Evolutionary conservation across 2,329 filamentous ascomycete genomes (phyloP), one percentile per base, ranked within the genome.

Genomic region (Microthyrium microscopicum): DNA sequence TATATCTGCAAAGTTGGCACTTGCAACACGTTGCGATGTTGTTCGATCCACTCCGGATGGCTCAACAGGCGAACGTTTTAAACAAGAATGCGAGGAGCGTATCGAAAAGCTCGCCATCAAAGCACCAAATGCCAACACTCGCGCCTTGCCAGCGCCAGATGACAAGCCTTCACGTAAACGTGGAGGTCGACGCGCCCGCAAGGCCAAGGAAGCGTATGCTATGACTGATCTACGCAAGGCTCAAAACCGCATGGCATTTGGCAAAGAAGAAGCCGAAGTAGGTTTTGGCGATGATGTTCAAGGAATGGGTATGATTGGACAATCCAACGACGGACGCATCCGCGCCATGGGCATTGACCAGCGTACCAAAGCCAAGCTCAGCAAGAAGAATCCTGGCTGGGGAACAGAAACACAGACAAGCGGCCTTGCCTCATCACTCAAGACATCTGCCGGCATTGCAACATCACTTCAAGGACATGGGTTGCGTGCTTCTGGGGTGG

Each of bases 181-280:
- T 42, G 89, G 89, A 54, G 89, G 89, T 33, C 68, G 87, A 35
- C 68, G 84, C 42, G 89, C 85, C 9, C 67, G 89, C 37, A 93
- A 93, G 55, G 87, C 87, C 39, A 98, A 98, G 66, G 89, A 93
- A 55, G 85, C 87, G 4, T 82, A 82, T 5, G 87, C 89, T 39
- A 92, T 94, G 83, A 98, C 89, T 0, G 89, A 98, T 35, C 63
- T 98, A 20, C 76, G 85, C 42, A 94, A 95, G 55, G 84, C 84
- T 4, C 89, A 95, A 57, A 98, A 98, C 58, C 73, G 89, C 34
- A 77, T 98, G 70, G 83, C 77, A 0, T 98, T 98, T 49, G 85
- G 85, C 38, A 89, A 92, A 52, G 87, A 95, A 54, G 89, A 98
- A 56, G 77, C 73, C 46, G 89, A 98, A 55, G 76, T 89, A 1